Conservation (phyloP, 1,284 basidiomycete species). For the Irpex lacteus region DNA sequence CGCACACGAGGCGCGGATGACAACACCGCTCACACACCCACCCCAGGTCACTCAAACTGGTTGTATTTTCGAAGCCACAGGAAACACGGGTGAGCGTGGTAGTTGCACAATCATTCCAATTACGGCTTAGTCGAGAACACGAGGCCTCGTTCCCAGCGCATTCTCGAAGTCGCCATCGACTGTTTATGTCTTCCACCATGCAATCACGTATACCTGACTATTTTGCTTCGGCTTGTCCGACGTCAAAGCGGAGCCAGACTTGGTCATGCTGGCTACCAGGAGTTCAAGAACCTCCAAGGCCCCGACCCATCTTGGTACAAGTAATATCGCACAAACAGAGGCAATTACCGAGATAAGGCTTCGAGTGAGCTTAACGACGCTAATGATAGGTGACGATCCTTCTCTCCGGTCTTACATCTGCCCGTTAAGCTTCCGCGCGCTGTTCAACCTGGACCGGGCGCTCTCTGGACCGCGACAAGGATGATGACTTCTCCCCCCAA, state of each 20-base stretch:
- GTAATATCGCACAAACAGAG: neutral
- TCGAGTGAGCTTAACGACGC: slow-evolving; percentile 1
- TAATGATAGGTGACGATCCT: neutral
- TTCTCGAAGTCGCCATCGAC: neutral
- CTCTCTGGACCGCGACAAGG: neutral
- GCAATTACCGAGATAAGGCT: neutral
- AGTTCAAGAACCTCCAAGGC: neutral
- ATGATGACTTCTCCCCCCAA: neutral
- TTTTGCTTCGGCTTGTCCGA: neutral
- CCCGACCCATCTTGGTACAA: neutral
- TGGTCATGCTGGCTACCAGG: neutral
- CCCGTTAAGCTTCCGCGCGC: slow-evolving; percentile 1
- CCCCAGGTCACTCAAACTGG: neutral
- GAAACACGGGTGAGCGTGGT: neutral
- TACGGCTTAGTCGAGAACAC: neutral
- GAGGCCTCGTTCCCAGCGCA: neutral
- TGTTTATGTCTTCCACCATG: neutral
- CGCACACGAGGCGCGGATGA: neutral
- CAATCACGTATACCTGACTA: neutral
- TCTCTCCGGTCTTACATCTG: slow-evolving; percentile 1
- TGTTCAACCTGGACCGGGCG: neutral
- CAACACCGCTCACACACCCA: neutral
- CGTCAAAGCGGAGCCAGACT: neutral
- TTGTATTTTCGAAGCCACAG: neutral
- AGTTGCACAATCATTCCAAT: neutral